phyloP scores from a whole-genome alignment of 2,329 filamentous ascomycete genomes.

The Trichoderma koningiopsis region DNA sequence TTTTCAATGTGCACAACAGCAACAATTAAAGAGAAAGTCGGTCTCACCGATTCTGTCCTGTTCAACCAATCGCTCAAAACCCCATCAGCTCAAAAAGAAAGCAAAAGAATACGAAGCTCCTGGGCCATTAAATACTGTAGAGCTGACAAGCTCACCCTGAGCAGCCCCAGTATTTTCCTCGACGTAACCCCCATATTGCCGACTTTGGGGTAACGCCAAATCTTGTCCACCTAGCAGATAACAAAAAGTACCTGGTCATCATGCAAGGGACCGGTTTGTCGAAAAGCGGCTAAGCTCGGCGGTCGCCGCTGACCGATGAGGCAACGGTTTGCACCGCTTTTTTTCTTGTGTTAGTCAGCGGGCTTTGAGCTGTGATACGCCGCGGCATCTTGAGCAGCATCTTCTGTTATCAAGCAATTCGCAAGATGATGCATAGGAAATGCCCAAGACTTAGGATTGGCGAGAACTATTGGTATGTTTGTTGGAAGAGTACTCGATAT shows the following conservation, averaged over 20 bases:
- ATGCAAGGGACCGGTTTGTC: background rate
- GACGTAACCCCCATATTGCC: background rate
- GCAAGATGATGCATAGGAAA: background rate
- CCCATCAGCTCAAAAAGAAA: background rate
- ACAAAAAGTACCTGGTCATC: background rate
- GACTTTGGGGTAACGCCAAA: background rate
- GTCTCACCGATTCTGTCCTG: background rate
- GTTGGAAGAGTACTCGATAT: background rate
- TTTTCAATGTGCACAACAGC: background rate
- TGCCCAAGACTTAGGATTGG: background rate
- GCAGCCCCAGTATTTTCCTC: background rate
- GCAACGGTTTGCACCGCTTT: slow-evolving; percentile 13
- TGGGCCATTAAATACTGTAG: slow-evolving; percentile 10
- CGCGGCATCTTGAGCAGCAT: background rate
- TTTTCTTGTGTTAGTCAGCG: background rate
- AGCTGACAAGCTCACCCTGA: background rate
- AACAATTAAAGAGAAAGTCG: background rate
- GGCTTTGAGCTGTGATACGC: background rate
- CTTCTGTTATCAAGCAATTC: background rate
- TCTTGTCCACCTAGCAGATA: background rate
- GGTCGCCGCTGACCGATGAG: slow-evolving; percentile 30
- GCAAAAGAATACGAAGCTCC: background rate
- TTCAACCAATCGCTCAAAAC: background rate
- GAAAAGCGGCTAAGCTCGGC: slow-evolving; percentile 22
- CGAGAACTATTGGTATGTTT: background rate